Evolutionary conservation across 1,284 basidiomycete species (phyloP), one percentile per base, ranked within the genome.

Genomic region (Heterobasidion irregulare): DNA sequence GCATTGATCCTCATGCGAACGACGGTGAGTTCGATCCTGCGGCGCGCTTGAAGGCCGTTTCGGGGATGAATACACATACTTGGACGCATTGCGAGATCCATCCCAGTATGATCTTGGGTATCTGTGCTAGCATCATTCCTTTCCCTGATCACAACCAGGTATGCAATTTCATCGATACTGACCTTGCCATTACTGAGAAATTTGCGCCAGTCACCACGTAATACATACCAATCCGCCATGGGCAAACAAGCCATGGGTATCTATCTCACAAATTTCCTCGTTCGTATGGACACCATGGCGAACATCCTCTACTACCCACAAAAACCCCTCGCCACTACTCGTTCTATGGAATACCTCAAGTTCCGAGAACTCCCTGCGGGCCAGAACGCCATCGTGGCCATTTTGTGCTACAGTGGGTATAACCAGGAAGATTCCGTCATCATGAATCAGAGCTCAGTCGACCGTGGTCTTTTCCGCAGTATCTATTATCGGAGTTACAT

Each of bases 361-460:
- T 99, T 99, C 85, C 83, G 94, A 64, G 95, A 99, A 68, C 80
- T 99, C 48, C 96, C 96, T 35, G 96, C 96, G 12, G 97, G 96
- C 16, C 94, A 98, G 72, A 99, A 99, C 68, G 94, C 95, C 49
- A 94, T 98, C 60, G 95, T 99, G 50, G 96, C 97, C 4, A 99
- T 99, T 68, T 77, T 99, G 53, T 98, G 95, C 67, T 99, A 99
- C 74, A 98, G 94, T 63, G 96, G 96, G 36, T 99, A 99, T 75
- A 99, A 99, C 72, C 97, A 99, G 73, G 97, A 99, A 85, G 97
- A 99, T 81, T 99, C 97, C 61, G 96, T 99, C 71, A 99, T 99
- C 72, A 98, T 99, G 96, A 99, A 99, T 71, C 96, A 99, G 73
- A 94, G 90, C 61, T 97, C 96, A 18, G 93, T 99, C 65, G 96